A percentile compares a stretch with the other conserved stretches of the same genome.
phyloP scores from a whole-genome alignment of 139 green algal genomes.

The Picochlorum costavermella region DNA sequence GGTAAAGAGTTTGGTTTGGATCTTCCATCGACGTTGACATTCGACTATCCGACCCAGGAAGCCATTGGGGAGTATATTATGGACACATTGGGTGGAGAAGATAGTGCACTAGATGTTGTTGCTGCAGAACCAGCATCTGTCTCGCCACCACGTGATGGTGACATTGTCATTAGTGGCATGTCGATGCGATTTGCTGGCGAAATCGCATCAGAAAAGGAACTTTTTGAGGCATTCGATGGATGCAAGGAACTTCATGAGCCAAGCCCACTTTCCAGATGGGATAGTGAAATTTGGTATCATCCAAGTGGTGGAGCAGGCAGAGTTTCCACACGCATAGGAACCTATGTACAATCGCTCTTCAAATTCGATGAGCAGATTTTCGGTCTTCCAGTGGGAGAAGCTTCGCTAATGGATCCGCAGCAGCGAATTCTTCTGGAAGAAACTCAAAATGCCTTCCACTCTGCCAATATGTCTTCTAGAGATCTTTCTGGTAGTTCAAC shows the following conservation, averaged over 20 bases:
- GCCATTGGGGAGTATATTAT: constrained; percentile 38
- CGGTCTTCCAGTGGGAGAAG: constrained; percentile 45
- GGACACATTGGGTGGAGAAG: neutral
- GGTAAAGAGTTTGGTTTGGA: constrained; percentile 42
- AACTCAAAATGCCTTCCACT: constrained; percentile 9
- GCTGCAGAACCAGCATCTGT: no score
- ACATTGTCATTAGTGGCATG: neutral
- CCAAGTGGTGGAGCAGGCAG: constrained; percentile 21
- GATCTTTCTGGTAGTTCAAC: constrained; percentile 33
- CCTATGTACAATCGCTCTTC: constrained; percentile 48
- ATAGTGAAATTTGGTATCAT: constrained; percentile 43
- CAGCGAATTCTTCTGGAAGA: constrained; percentile 65
- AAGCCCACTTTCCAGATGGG: constrained; percentile 49
- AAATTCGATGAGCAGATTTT: constrained; percentile 65
- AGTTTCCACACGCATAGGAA: constrained; percentile 44
- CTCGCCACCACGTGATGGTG: neutral
- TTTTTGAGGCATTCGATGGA: constrained; percentile 27
- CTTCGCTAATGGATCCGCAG: constrained; percentile 69
- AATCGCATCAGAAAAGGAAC: constrained; percentile 15
- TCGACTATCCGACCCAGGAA: constrained; percentile 55
- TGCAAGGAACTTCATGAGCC: constrained; percentile 50
- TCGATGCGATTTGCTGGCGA: constrained; percentile 28
- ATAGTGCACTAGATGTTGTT: no score
- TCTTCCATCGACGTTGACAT: constrained; percentile 52
- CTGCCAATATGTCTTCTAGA: neutral